Conservation (phyloP, 2,329 filamentous ascomycete species). For the Elsinoe ampelina region DNA sequence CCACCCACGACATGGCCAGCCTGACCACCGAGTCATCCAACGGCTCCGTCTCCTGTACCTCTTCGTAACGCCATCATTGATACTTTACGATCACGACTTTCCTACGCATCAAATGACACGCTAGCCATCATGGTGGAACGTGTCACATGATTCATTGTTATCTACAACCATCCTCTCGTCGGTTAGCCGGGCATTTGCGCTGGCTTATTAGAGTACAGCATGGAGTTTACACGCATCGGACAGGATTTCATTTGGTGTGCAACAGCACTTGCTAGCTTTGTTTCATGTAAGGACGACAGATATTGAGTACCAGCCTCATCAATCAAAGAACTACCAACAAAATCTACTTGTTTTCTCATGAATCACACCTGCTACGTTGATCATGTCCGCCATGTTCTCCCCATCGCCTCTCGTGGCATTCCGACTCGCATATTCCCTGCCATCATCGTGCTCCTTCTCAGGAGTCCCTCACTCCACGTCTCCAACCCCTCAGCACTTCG, state of each 20-base stretch:
- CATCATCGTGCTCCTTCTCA: too few species aligned
- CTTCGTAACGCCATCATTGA: background rate
- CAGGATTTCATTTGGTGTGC: background rate
- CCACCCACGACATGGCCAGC: conserved; percentile 17
- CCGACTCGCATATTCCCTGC: too few species aligned
- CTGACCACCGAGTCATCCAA: conserved; percentile 18
- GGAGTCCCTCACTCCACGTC: too few species aligned
- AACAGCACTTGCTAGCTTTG: background rate
- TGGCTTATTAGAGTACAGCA: conserved; percentile 8
- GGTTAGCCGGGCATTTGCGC: background rate
- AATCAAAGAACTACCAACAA: background rate
- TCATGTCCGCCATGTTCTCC: too few species aligned
- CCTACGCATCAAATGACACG: background rate
- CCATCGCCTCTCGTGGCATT: too few species aligned
- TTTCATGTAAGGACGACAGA: conserved; percentile 5
- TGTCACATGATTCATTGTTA: background rate
- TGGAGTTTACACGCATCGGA: background rate
- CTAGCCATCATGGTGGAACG: background rate
- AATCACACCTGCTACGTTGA: too few species aligned
- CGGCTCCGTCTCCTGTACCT: conserved; percentile 5
- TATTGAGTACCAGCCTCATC: background rate
- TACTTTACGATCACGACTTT: background rate
- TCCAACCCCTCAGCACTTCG: too few species aligned
- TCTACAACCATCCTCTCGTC: background rate
- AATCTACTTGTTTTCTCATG: too few species aligned